A percentile compares a stretch with the other conserved stretches of the same genome.
These are phyloP conservation scores for Mimosa bimucronata DNA, from an alignment of 306 rosid species.

Conservation along the genomic window DNA sequence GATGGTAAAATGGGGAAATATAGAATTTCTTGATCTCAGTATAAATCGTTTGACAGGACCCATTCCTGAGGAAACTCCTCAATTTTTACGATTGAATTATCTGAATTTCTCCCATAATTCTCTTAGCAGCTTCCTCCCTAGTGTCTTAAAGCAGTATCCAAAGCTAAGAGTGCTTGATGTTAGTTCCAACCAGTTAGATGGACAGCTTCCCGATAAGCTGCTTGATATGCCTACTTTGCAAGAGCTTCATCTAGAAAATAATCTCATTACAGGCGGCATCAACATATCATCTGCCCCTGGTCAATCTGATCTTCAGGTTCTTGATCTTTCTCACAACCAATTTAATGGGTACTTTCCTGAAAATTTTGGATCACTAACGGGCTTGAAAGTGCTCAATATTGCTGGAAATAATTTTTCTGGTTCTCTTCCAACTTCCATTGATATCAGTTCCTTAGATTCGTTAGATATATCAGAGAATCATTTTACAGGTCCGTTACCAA, in stretches of 20 bases:
- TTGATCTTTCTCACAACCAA: constrained; percentile 84
- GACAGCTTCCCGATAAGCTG: constrained; percentile 59
- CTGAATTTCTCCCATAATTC: constrained; percentile 80
- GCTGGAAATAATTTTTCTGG: constrained; percentile 91
- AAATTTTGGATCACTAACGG: constrained; percentile 62
- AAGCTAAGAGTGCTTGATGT: constrained; percentile 86
- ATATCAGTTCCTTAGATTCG: constrained; percentile 57
- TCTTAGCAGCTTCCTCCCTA: constrained; percentile 67
- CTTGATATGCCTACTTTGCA: constrained; percentile 73
- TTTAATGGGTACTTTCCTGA: constrained; percentile 87
- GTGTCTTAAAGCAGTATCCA: constrained; percentile 73
- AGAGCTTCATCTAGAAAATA: constrained; percentile 80
- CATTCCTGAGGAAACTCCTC: constrained; percentile 83
- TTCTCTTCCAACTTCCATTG: constrained; percentile 84
- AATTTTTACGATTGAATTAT: constrained; percentile 76
- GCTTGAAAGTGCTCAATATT: constrained; percentile 68
- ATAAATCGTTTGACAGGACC: constrained; percentile 73
- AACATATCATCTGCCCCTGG: constrained; percentile 58
- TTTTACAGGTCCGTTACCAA: constrained; percentile 88
- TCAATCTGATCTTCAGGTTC: constrained; percentile 70
- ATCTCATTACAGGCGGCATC: constrained; percentile 67
- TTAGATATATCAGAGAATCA: constrained; percentile 80
- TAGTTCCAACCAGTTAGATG: constrained; percentile 80
- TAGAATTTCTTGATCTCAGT: constrained; percentile 90
- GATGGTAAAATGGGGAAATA: constrained; percentile 88